Base-by-base conservation (phyloP, 345 rosid species). In the Viola odorata region DNA sequence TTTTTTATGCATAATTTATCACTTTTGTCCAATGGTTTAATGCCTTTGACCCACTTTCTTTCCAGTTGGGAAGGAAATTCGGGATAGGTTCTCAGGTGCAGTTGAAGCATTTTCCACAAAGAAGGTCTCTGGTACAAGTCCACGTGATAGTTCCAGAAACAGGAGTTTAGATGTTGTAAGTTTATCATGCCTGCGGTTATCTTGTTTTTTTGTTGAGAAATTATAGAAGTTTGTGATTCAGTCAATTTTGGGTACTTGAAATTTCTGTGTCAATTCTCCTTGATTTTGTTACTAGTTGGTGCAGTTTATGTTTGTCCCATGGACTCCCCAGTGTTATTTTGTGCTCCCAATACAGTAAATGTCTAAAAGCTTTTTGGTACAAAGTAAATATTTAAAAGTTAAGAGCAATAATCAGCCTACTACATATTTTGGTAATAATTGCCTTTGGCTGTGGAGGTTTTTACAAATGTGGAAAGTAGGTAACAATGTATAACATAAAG, bases 21-120 rank as follows among this genome's bases (percentile, higher is more conserved):
- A 1, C 5, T 8, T 40, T 14, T 39, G 37, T 45, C 14, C 14
- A 48, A 40, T 37, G 40, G 45, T 38, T 42, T 71, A 45, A 56
- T 12, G 3, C 40, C 44, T 56, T 8, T n/a, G 14, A 36, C 38
- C 5, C n/a, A 9, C 38, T 39, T 32, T 58, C 38, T 57, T 4
- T 36, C 61, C 73, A 86, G 98, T 78, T 55, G 96, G 91, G 53
- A 91, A 87, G 71, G 97, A 91, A 56, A 77, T 84, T 54, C 83
- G 89, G 23, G 96, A 85, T 55, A 84, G 84, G 82, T 79, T 85
- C 38, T 70, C 96, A 8, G 91, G 97, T 58, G 91, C 91, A 41
- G 84, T 90, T 52, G 97, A 90, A 67, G 88, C 90, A 57, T 84
- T 90, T 69, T 78, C 85, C 14, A 75, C 97, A 61, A 75, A 86